These are phyloP conservation scores for Psophocarpus tetragonolobus DNA, from an alignment of 306 rosid species.

Conservation along the genomic window DNA sequence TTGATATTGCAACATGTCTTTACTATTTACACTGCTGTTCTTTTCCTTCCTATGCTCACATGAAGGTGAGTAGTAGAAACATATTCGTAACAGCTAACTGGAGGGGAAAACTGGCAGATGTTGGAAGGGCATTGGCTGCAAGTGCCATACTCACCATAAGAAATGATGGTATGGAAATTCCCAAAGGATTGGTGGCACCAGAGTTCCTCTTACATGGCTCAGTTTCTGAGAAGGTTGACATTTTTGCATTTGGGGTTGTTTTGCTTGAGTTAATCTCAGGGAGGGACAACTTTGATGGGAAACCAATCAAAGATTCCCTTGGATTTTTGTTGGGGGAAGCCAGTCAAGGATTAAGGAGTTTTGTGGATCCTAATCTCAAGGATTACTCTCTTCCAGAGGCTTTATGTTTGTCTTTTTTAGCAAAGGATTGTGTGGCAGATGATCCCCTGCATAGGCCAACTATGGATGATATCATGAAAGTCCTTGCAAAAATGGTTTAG, in stretches of 20 bases:
- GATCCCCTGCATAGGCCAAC: constrained; percentile 64
- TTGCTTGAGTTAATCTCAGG: constrained; percentile 71
- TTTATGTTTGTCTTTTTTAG: constrained; percentile 59
- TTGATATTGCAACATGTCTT: constrained; percentile 70
- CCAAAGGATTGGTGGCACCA: constrained; percentile 45
- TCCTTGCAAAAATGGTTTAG: constrained; percentile 57
- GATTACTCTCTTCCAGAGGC: constrained; percentile 63
- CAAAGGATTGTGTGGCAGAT: constrained; percentile 69
- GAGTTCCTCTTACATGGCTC: constrained; percentile 29
- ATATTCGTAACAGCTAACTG: constrained; percentile 54
- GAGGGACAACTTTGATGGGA: constrained; percentile 51
- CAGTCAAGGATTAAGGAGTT: constrained; percentile 55
- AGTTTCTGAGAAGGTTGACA: constrained; percentile 54
- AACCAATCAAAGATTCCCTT: constrained; percentile 48
- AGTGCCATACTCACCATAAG: constrained; percentile 15
- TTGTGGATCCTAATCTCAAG: constrained; percentile 64
- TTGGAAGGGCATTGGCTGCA: constrained; percentile 35
- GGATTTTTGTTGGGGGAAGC: constrained; percentile 55
- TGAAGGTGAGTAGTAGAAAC: constrained; percentile 49
- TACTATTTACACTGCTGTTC: constrained; percentile 67
- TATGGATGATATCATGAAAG: constrained; percentile 70
- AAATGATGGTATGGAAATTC: neutral
- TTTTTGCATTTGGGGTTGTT: constrained; percentile 69
- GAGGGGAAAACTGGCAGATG: constrained; percentile 62
- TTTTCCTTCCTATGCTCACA: constrained; percentile 62